phyloP scores from a whole-genome alignment of 495 filamentous ascomycete species.

The Aspergillus panamensis region DNA sequence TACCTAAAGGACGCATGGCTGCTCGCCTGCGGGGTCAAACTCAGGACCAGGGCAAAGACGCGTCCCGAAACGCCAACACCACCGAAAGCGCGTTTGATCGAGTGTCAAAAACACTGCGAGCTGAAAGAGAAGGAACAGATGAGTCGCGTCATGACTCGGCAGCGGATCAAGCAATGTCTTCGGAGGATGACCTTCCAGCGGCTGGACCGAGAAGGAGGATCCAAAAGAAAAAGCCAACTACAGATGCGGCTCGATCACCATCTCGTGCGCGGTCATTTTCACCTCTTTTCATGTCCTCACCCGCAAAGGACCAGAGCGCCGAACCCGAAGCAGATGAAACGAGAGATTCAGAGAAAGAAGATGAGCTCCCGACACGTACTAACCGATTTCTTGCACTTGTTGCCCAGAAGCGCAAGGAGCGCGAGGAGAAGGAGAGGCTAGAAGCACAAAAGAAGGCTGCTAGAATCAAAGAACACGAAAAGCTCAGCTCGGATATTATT shows the following conservation, averaged over 20 bases:
- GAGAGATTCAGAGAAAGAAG: conserved; percentile 34
- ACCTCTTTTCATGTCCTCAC: conserved; percentile 42
- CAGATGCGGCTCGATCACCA: conserved; percentile 17
- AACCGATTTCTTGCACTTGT: conserved; percentile 64
- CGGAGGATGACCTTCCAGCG: conserved; percentile 40
- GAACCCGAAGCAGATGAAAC: conserved; percentile 13
- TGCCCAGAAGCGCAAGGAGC: conserved; percentile 65
- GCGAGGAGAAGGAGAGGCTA: conserved; percentile 59
- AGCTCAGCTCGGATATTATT: conserved; percentile 36
- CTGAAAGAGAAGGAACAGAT: conserved; percentile 16
- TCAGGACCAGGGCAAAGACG: conserved; percentile 3
- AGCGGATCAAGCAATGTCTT: conserved; percentile 14
- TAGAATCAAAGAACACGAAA: conserved; percentile 33
- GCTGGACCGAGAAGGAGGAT: conserved; percentile 32
- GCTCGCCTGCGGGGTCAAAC: conserved; percentile 55
- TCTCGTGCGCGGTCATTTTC: conserved; percentile 32
- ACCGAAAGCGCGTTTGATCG: conserved; percentile 36
- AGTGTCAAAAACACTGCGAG: conserved; percentile 29
- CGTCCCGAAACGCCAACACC: conserved; percentile 4
- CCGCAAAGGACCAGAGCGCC: conserved; percentile 13
- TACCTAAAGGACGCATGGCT: conserved; percentile 68
- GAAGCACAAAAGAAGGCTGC: conserved; percentile 53
- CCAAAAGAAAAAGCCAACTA: conserved; percentile 4
- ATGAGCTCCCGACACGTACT: conserved; percentile 49
- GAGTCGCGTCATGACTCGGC: conserved; percentile 7